Evolutionary conservation across 768 basidiomycete genomes (phyloP).

Genomic region (Panus rudis): DNA sequence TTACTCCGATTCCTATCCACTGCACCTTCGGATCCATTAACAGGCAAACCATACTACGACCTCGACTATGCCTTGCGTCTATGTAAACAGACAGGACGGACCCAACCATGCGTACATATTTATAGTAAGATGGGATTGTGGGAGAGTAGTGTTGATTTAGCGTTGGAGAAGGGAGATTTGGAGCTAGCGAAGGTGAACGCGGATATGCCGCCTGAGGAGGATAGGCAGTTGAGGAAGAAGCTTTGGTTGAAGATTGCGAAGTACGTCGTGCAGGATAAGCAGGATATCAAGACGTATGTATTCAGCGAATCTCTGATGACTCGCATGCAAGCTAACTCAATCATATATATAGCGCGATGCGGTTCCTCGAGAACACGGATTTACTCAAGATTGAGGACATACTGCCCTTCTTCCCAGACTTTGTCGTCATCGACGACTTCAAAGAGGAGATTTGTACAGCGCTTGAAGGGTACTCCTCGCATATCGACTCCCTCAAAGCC

Average conservation of each 20-base stretch:
- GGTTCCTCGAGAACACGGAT: slow-evolving; percentile 89
- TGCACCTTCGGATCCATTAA: slow-evolving; percentile 76
- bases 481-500: slow-evolving; percentile 81
- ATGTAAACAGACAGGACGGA: slow-evolving; percentile 76
- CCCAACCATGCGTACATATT: slow-evolving; percentile 89
- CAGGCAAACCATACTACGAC: slow-evolving; percentile 88
- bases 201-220: slow-evolving; percentile 85
- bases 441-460: slow-evolving; percentile 98
- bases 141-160: slow-evolving; percentile 94
- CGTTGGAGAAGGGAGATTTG: slow-evolving; percentile 88
- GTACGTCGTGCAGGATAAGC: slow-evolving; percentile 96
- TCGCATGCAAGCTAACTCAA: slow-evolving; percentile 3
- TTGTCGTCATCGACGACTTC: slow-evolving; percentile 98
- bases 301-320: neutral
- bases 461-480: slow-evolving; percentile 86
- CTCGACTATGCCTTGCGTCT: slow-evolving; percentile 93
- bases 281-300: slow-evolving; percentile 94
- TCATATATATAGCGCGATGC: slow-evolving; percentile 70
- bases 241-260: slow-evolving; percentile 99
- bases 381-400: slow-evolving; percentile 98
- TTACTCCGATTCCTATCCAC: slow-evolving; percentile 76
- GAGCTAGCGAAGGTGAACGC: slow-evolving; percentile 95
- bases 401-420: slow-evolving; percentile 98
- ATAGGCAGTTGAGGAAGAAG: slow-evolving; percentile 80
- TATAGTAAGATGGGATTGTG: slow-evolving; percentile 97